A percentile compares a stretch with the other conserved stretches of the same genome.
These are phyloP conservation scores for Entomophthora muscae DNA, from an alignment of 371 early-diverging fungal species.

Conservation along the genomic window DNA sequence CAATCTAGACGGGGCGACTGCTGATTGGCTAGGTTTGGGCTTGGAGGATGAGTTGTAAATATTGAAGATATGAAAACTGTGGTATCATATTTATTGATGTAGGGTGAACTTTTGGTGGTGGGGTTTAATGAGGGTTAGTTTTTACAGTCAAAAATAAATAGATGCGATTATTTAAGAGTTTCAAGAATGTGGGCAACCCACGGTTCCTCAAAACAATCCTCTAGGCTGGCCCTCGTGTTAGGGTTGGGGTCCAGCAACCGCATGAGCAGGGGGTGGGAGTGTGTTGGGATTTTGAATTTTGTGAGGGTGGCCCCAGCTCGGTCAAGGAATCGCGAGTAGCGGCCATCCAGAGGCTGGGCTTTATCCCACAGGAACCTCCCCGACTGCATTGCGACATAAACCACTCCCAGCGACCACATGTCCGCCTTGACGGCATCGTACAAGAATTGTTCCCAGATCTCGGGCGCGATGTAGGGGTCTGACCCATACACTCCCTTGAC, in stretches of 20 bases:
- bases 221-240: neutral
- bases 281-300: neutral
- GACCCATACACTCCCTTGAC: slow-evolving; percentile 56
- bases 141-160: no score
- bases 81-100: no score
- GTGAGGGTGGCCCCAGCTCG: neutral
- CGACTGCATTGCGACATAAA: slow-evolving; percentile 54
- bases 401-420: slow-evolving; percentile 57
- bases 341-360: neutral
- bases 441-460: slow-evolving; percentile 25
- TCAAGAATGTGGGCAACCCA: neutral
- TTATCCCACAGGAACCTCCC: slow-evolving; percentile 48
- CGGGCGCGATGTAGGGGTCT: slow-evolving; percentile 88
- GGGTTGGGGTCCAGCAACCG: neutral
- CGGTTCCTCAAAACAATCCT: neutral
- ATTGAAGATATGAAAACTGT: no score
- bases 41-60: no score
- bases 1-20: no score
- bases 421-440: slow-evolving; percentile 55
- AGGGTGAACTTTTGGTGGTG: no score
- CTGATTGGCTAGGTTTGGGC: no score
- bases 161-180: no score
- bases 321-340: neutral
- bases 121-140: no score
- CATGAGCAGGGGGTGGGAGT: neutral